Percentiles rank a stretch among this genome's conserved stretches.
Conservation (phyloP, 768 basidiomycete genomes). For the Tylopilus plumbeoviolaceoides region DNA sequence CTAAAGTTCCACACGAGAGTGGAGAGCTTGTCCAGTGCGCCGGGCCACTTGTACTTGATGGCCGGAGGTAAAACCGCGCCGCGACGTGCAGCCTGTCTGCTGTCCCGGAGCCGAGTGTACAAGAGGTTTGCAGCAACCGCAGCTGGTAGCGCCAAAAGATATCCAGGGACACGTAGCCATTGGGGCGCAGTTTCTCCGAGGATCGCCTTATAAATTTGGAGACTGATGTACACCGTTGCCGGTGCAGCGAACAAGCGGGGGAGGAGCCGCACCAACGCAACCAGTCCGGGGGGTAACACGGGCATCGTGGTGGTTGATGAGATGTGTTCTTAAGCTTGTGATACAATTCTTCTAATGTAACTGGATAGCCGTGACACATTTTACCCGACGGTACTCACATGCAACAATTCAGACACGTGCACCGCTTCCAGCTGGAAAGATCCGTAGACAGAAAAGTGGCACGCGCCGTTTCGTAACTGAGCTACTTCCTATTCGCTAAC, state of each 20-base stretch:
- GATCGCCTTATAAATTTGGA: slow-evolving; percentile 11
- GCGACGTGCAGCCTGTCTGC: slow-evolving; percentile 26
- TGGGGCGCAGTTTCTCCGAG: neutral
- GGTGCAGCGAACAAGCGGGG: slow-evolving; percentile 25
- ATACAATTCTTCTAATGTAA: no score
- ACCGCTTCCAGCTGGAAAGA: no score
- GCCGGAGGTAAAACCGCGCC: neutral
- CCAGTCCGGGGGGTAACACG: slow-evolving; percentile 29
- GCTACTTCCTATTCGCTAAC: no score
- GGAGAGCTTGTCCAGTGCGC: neutral
- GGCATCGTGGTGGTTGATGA: neutral
- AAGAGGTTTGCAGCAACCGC: slow-evolving; percentile 20
- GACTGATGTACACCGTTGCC: slow-evolving; percentile 9
- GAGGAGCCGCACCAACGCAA: slow-evolving; percentile 29
- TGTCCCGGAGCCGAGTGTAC: slow-evolving; percentile 45
- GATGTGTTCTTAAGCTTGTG: no score
- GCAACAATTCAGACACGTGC: no score
- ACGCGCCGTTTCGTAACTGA: no score
- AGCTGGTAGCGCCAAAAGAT: slow-evolving; percentile 24
- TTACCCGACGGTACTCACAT: no score
- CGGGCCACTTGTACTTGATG: neutral
- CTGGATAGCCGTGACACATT: no score
- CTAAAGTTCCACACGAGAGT: slow-evolving; percentile 30
- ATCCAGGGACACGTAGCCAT: slow-evolving; percentile 16
- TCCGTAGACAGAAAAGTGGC: no score